Percentiles rank a stretch among this genome's conserved stretches.
Conservation (phyloP, 305 asterid genomes). For the Fraxinus dipetala region DNA sequence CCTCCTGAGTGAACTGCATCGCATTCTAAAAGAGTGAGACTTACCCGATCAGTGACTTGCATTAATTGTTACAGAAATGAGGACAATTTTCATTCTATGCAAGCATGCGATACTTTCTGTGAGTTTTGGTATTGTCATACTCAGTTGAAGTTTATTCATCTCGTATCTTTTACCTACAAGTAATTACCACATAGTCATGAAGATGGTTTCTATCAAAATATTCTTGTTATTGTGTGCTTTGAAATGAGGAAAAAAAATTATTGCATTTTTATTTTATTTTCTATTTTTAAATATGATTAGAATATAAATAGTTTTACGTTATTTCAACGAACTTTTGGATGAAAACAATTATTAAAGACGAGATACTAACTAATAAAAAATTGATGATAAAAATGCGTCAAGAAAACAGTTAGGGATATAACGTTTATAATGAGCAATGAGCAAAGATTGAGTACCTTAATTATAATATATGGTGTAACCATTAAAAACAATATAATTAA, state of each 20-base stretch:
- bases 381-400: neutral
- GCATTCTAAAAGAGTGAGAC: neutral
- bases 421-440: neutral
- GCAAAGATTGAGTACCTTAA: neutral
- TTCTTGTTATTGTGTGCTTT: neutral
- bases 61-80: neutral
- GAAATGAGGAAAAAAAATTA: neutral
- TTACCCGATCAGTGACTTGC: neutral
- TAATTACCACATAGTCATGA: neutral
- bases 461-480: neutral
- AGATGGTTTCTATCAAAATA: neutral
- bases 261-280: neutral
- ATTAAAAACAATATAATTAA: neutral
- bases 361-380: too few relatives aligned
- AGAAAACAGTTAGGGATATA: too few relatives aligned
- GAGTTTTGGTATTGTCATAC: neutral
- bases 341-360: neutral
- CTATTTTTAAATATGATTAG: neutral
- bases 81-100: neutral
- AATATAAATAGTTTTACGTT: neutral
- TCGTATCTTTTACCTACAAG: neutral
- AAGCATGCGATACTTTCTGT: neutral
- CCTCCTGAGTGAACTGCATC: neutral
- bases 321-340: neutral
- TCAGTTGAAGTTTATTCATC: neutral